Conservation (phyloP, 2,329 filamentous ascomycete genomes). For the Ophiostoma populinum region DNA sequence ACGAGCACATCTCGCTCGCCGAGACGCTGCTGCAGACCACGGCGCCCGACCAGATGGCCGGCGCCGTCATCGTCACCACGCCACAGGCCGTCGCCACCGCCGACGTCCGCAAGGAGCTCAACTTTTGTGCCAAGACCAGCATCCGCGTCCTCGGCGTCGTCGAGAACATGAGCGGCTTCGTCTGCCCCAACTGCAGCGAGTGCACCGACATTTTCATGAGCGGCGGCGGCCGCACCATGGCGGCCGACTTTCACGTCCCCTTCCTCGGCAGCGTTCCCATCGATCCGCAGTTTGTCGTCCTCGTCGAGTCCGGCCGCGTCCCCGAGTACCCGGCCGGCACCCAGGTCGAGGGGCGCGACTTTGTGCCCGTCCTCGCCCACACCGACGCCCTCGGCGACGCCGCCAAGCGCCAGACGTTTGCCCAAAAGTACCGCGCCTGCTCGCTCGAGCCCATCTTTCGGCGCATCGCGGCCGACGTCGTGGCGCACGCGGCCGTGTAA, state of each 20-base stretch:
- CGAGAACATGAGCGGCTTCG: slow-evolving; percentile 91
- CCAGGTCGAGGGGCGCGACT: slow-evolving; percentile 36
- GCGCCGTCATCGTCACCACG: slow-evolving; percentile 88
- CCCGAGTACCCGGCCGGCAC: slow-evolving; percentile 57
- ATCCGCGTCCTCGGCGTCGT: slow-evolving; percentile 73
- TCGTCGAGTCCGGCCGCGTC: slow-evolving; percentile 57
- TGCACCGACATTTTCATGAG: slow-evolving; percentile 89
- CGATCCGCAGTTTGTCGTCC: slow-evolving; percentile 74
- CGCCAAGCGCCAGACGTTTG: slow-evolving; percentile 27
- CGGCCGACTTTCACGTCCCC: slow-evolving; percentile 62
- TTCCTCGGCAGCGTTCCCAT: slow-evolving; percentile 83
- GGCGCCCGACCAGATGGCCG: slow-evolving; percentile 53
- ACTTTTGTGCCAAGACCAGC: slow-evolving; percentile 75
- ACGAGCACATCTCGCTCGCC: slow-evolving; percentile 90
- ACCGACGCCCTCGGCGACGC: background rate
- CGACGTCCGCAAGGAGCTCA: slow-evolving; percentile 87
- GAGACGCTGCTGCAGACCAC: slow-evolving; percentile 59
- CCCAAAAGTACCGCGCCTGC: slow-evolving; percentile 57
- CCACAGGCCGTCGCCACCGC: slow-evolving; percentile 87
- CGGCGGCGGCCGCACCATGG: slow-evolving; percentile 81
- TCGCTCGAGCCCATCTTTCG: slow-evolving; percentile 53
- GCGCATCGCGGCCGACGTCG: slow-evolving; percentile 39
- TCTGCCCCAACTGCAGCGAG: slow-evolving; percentile 65
- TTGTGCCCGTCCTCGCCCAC: slow-evolving; percentile 15
- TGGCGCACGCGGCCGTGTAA: too few relatives aligned